Evolutionary conservation across 345 rosid genomes (phyloP).

Genomic region (Eucalyptus paniculata): DNA sequence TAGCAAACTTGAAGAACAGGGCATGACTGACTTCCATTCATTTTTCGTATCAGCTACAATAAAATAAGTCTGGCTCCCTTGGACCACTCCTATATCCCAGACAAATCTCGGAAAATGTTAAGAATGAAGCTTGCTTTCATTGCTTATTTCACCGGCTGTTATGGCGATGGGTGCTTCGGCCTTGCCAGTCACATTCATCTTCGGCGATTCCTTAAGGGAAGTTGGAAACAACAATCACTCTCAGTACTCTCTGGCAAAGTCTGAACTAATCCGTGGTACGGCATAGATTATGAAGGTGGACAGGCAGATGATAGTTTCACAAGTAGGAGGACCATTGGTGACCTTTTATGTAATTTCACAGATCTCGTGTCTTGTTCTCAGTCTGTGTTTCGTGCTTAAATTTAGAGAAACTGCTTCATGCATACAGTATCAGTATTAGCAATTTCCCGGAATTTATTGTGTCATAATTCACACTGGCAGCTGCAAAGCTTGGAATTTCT

Average conservation of each 20-base stretch:
- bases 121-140: background rate
- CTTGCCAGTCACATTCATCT: constrained; percentile 44
- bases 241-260: constrained; percentile 69
- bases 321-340: constrained; percentile 84
- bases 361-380: background rate
- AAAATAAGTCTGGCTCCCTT: background rate
- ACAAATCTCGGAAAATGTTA: background rate
- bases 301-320: constrained; percentile 81
- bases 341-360: constrained; percentile 34
- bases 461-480: constrained; percentile 10
- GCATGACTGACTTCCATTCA: constrained; percentile 25
- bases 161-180: constrained; percentile 3
- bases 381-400: background rate
- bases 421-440: background rate
- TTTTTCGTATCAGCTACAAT: background rate
- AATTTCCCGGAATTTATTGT: background rate
- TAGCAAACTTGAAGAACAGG: constrained; percentile 34
- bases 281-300: constrained; percentile 53
- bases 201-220: constrained; percentile 78
- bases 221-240: constrained; percentile 77
- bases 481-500: constrained; percentile 65
- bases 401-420: background rate
- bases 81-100: background rate
- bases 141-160: background rate
- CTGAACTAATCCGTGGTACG: constrained; percentile 74